Evolutionary conservation across 805 yeast genomes (phyloP).

Genomic region (Saturnispora zaruensis): DNA sequence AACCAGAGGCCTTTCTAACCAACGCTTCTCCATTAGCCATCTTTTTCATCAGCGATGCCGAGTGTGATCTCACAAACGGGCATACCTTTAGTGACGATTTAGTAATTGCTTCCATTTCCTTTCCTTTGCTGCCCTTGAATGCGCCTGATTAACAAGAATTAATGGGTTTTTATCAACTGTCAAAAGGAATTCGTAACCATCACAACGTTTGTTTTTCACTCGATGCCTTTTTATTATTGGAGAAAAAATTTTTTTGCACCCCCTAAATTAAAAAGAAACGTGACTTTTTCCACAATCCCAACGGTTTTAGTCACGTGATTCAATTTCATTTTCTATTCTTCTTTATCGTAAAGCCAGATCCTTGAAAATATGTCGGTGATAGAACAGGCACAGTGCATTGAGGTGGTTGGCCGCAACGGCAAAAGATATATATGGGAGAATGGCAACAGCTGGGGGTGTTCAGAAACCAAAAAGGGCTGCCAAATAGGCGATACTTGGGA

Average conservation of each 20-base stretch:
- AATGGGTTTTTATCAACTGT: neutral
- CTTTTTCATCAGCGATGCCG: slow-evolving; percentile 51
- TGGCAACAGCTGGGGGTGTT: neutral
- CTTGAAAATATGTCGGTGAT: neutral
- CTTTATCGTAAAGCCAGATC: too few relatives aligned
- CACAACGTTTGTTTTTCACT: neutral
- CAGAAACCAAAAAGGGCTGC: neutral
- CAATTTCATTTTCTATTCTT: neutral
- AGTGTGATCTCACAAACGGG: slow-evolving; percentile 62
- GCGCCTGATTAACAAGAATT: neutral
- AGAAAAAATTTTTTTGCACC: neutral
- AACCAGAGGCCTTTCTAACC: slow-evolving; percentile 55
- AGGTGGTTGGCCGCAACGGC: neutral
- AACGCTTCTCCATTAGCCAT: slow-evolving; percentile 35
- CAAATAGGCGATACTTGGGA: neutral
- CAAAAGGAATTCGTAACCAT: neutral
- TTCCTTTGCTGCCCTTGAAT: neutral
- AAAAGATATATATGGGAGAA: neutral
- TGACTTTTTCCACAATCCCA: neutral
- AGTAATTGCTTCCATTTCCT: slow-evolving; percentile 68
- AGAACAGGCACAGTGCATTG: neutral
- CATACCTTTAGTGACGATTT: slow-evolving; percentile 72
- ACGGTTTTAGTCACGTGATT: neutral
- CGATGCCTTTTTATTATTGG: neutral
- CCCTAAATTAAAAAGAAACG: neutral